A percentile compares a stretch with the other conserved stretches of the same genome.
Conservation (phyloP, 1,284 basidiomycete genomes). For the Ganoderma multipileum region DNA sequence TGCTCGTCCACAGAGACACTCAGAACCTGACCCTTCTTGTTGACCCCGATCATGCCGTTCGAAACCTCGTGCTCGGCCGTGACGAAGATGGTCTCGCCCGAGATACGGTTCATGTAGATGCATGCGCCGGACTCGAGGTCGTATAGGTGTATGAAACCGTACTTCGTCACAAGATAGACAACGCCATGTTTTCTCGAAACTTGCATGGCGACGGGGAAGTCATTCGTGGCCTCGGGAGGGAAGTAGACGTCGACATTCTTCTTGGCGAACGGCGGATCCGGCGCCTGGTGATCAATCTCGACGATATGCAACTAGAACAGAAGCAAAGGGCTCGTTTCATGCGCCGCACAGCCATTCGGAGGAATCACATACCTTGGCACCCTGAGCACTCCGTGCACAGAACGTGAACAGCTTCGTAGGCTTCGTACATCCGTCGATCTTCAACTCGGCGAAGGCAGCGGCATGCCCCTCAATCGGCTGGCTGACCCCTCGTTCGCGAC, state of each 20-base stretch:
- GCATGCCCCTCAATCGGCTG: slow-evolving; percentile 99
- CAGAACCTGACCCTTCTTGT: slow-evolving; percentile 99
- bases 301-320: slow-evolving; percentile 89
- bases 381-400: slow-evolving; percentile 93
- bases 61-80: slow-evolving; percentile 95
- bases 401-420: slow-evolving; percentile 96
- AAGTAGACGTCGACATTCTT: slow-evolving; percentile 99
- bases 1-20: slow-evolving; percentile 98
- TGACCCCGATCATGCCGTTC: slow-evolving; percentile 98
- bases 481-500: slow-evolving; percentile 90
- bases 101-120: slow-evolving; percentile 99
- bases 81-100: slow-evolving; percentile 99
- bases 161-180: slow-evolving; percentile 98
- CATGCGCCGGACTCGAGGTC: slow-evolving; percentile 98
- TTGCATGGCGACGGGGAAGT: slow-evolving; percentile 99
- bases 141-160: slow-evolving; percentile 99
- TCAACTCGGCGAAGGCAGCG: slow-evolving; percentile 94
- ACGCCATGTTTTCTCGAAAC: slow-evolving; percentile 98
- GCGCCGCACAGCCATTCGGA: not conserved
- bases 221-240: slow-evolving; percentile 97
- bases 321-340: not conserved
- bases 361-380: slow-evolving; percentile 82
- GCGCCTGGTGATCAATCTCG: slow-evolving; percentile 95
- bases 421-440: slow-evolving; percentile 85
- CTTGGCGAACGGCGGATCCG: slow-evolving; percentile 97